Evolutionary conservation across 1,284 basidiomycete genomes (phyloP), one percentile per base, ranked within the genome.

Genomic region (Coniferiporia weirii): DNA sequence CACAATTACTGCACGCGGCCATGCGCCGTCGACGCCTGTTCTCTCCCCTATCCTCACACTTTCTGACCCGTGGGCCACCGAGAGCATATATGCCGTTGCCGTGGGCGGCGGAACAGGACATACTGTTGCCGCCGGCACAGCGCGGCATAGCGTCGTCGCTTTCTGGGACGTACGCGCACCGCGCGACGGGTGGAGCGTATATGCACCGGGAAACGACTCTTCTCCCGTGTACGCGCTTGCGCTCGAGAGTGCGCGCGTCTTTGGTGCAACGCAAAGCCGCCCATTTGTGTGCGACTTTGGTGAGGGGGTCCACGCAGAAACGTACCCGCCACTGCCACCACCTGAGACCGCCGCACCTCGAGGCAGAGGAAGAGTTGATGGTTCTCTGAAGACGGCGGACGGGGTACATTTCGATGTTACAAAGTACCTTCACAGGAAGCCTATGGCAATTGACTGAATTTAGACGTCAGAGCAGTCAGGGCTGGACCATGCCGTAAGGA

Each of bases 281-380:
- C 79, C 85, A 9, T 91, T 91, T 66, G 82, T 89, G 10, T 80
- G 84, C 57, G 89, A 91, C 69, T 91, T 91, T 70, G 86, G 87
- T 4, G 80, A 81, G 17, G 81, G 79, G 10, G 76, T 83, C n/a
- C 75, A 69, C 2, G 68, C 71, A 34, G 74, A 77, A 43, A 84
- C 84, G 6, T 87, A 87, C 64, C 87, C 87, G 44, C 63, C 67
- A 10, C 66, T 87, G 34, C 66, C 38, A 12, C 73, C 46, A 62
- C 67, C 22, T 63, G 65, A 43, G 68, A 64, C 54, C 63, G 67
- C n/a, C 53, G 69, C 36, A 73, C 49, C 48, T 12, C 56, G 50
- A 34, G 67, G 65, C 19, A 66, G 79, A 47, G 79, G 75, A 44
- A 67, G 76, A 34, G 68, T 82, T 34, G 79, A 76, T 47, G 45